Evolutionary conservation across 257 asterid genomes (phyloP), one percentile per base, ranked within the genome.

Genomic region (Jacaranda copaia): DNA sequence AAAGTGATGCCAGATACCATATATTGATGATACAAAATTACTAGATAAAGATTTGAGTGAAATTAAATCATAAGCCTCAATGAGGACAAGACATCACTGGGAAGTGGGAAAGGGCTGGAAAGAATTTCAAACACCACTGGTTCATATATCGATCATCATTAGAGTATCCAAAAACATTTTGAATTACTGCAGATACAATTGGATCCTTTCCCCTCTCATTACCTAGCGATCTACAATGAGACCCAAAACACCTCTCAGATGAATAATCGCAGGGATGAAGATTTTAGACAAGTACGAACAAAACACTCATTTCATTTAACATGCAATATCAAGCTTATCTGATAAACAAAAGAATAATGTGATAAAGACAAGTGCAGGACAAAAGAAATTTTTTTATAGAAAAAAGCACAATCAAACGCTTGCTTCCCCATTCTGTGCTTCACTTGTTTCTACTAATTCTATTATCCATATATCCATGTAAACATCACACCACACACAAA

Each of bases 121-220:
- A 92, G 94, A 77, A 89, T 83, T 81, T 87, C 92, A 58, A 87
- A 87, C 83, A 86, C 90, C 55, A 80, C 48, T 5, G 85, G 84
- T 62, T 85, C 89, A 75, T 87, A n/a, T 88, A 49, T 84, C 92
- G n/a, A 51, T 88, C 97, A 43, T 89, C 93, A 55, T 89, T 93
- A 36, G 93, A 89, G 68, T 89, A 92, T 67, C 97, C 96, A 83
- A 91, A 91, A 58, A 89, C n/a, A 84, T 77, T 85, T 81, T 52
- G 81, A 51, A 78, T n/a, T n/a, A n/a, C n/a, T n/a, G n/a, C n/a
- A n/a, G n/a, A n/a, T n/a, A n/a, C n/a, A n/a, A n/a, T n/a, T n/a
- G n/a, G n/a, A n/a, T n/a, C n/a, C n/a, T n/a, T n/a, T n/a, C n/a
- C n/a, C n/a, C n/a, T n/a, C n/a, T n/a, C n/a, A n/a, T n/a, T n/a